These are phyloP conservation scores for Oryza meyeriana DNA, from an alignment of 176 grass and related monocot genomes.

Conservation along the genomic window DNA sequence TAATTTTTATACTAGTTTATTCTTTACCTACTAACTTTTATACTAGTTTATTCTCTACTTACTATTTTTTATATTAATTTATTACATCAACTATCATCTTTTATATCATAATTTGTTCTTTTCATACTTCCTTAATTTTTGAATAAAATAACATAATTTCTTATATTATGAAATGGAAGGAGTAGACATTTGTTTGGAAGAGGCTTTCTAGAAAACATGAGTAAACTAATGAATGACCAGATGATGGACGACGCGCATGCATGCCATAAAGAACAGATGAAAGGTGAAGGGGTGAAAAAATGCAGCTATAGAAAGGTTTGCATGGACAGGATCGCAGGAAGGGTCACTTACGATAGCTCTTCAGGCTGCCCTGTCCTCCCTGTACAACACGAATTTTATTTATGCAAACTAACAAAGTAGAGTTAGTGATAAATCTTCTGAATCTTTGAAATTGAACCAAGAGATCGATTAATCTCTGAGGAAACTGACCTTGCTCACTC, in stretches of 20 bases:
- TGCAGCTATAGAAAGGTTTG: background rate
- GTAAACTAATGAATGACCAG: no score
- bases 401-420: background rate
- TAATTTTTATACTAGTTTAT: no score
- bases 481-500: constrained; percentile 23
- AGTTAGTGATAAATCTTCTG: background rate
- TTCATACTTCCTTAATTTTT: no score
- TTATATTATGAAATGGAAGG: no score
- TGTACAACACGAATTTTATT: background rate
- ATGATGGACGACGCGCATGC: background rate
- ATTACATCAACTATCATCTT: no score
- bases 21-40: no score
- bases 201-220: no score
- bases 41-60: no score
- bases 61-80: no score
- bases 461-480: background rate
- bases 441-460: background rate
- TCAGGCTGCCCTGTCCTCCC: constrained; percentile 33
- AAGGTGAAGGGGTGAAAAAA: background rate
- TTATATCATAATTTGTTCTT: no score
- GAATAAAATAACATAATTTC: no score
- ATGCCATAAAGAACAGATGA: background rate
- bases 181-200: no score
- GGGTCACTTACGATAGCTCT: constrained; percentile 29
- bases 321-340: background rate